Percentiles rank a stretch among this genome's conserved stretches.
These are phyloP conservation scores for Phytophthora constricta DNA, from an alignment of 352 stramenopile species.

Conservation along the genomic window DNA sequence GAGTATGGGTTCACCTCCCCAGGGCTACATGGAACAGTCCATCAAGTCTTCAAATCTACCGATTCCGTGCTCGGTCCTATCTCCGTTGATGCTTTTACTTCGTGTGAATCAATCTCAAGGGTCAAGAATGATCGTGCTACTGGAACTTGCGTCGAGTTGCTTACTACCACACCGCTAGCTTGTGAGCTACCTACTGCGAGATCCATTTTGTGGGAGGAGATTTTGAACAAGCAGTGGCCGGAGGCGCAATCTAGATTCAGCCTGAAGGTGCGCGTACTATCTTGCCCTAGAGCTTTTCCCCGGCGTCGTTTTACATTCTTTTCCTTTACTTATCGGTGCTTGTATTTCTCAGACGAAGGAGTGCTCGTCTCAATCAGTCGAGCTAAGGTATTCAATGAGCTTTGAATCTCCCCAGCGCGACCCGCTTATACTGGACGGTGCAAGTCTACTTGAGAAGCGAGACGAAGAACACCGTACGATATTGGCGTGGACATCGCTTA, in stretches of 20 bases:
- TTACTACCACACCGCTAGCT: slow-evolving; percentile 15
- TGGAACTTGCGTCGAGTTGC: slow-evolving; percentile 11
- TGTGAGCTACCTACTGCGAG: slow-evolving; percentile 8
- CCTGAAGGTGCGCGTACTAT: slow-evolving; percentile 19
- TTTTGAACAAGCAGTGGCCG: slow-evolving; percentile 18
- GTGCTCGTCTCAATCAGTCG: slow-evolving; percentile 4
- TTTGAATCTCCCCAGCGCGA: neutral
- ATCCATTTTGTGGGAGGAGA: slow-evolving; percentile 6
- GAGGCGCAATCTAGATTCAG: slow-evolving; percentile 3
- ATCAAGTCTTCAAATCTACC: slow-evolving; percentile 2
- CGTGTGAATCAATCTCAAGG: neutral
- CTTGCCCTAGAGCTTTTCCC: neutral
- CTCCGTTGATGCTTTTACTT: neutral
- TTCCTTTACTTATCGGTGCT: neutral
- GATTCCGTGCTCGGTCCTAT: slow-evolving; percentile 12
- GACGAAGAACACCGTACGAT: slow-evolving; percentile 10
- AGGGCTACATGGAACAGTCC: neutral
- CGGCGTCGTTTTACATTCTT: no score
- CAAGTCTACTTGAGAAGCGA: slow-evolving; percentile 3
- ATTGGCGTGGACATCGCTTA: slow-evolving; percentile 10
- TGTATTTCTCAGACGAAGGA: slow-evolving; percentile 13
- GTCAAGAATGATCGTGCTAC: slow-evolving; percentile 3
- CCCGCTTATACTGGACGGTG: slow-evolving; percentile 7
- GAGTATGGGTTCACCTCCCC: neutral
- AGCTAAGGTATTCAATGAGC: slow-evolving; percentile 10